Percentiles rank a stretch among this genome's conserved stretches.
These are phyloP conservation scores for Pyrenula massariospora DNA, from an alignment of 495 filamentous ascomycete species.

Conservation along the genomic window DNA sequence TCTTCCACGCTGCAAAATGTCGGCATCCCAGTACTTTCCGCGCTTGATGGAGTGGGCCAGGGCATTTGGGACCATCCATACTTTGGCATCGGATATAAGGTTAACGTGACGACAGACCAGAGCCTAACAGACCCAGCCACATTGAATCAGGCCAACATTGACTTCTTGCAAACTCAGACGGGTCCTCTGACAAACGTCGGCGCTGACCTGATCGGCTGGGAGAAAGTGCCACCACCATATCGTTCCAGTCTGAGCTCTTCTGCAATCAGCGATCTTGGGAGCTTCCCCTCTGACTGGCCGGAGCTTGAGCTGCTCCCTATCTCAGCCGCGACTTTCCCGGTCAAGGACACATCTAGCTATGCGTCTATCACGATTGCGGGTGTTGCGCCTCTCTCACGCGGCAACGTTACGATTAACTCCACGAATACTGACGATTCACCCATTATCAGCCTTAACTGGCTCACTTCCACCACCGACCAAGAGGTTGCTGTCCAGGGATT, in stretches of 20 bases:
- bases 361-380: conserved; percentile 23
- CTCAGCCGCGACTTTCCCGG: conserved; percentile 16
- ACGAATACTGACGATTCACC: conserved; percentile 31
- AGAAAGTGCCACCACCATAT: conserved; percentile 20
- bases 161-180: conserved; percentile 8
- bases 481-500: conserved; percentile 42
- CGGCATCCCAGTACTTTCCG: conserved; percentile 25
- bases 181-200: conserved; percentile 17
- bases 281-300: conserved; percentile 34
- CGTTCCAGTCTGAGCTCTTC: conserved; percentile 12
- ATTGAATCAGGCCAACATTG: not conserved
- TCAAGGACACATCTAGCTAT: conserved; percentile 25
- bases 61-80: conserved; percentile 30
- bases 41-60: conserved; percentile 33
- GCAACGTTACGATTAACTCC: conserved; percentile 40
- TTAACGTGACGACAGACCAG: conserved; percentile 15
- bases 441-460: conserved; percentile 43
- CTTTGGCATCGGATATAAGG: conserved; percentile 13
- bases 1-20: conserved; percentile 16
- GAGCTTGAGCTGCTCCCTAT: conserved; percentile 33
- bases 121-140: conserved; percentile 3
- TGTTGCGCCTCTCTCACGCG: conserved; percentile 29
- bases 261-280: conserved; percentile 8
- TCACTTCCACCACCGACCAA: conserved; percentile 32
- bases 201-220: conserved; percentile 21